Evolutionary conservation across 805 yeast genomes (phyloP), one percentile per base, ranked within the genome.

Genomic region (Ogataea siamensis): DNA sequence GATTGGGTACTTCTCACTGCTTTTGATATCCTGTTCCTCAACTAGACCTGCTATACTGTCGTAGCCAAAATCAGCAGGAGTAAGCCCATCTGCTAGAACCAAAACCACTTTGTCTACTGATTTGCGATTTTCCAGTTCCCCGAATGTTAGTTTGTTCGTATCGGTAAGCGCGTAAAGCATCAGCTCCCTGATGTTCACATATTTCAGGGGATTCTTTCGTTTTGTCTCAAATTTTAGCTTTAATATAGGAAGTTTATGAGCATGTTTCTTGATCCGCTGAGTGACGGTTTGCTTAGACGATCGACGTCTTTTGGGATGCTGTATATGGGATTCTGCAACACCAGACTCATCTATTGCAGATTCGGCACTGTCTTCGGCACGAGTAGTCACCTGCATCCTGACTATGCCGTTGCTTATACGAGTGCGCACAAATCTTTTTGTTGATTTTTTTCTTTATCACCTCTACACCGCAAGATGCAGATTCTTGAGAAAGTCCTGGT

Each of bases 61-160:
- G 31, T 47, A 41, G 0, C 73, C 71, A 48, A 78, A 74, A 42
- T 73, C 72, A 3, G 57, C 50, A 2, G 65, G 56, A 10, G 68
- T 63, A 9, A 88, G 56, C 0, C 95, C 95, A 0, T 93, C 87
- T 4, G 78, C 73, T 35, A 79, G 63, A 4, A 85, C 57, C 16
- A 77, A 62, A 0, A 83, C 77, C 2, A 81, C 71, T 41, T 74
- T 76, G n/a, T 67, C 55, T 2, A 85, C 63, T 3, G 67, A 58
- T 14, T 55, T 50, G 32, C 74, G 62, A 46, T 82, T 79, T 2
- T 53, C 61, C 5, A 83, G 49, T 12, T 63, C 58, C n/a, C 74
- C 47, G 77, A 79, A 77, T 9, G 58, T 56, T 1, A 82, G 80
- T 2, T 58, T 58, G 31, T 67, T 58, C 5, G 62, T 64, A 21